These are phyloP conservation scores for Aspergillus sp. DNA, from an alignment of 2,329 filamentous ascomycete species.

Conservation along the genomic window DNA sequence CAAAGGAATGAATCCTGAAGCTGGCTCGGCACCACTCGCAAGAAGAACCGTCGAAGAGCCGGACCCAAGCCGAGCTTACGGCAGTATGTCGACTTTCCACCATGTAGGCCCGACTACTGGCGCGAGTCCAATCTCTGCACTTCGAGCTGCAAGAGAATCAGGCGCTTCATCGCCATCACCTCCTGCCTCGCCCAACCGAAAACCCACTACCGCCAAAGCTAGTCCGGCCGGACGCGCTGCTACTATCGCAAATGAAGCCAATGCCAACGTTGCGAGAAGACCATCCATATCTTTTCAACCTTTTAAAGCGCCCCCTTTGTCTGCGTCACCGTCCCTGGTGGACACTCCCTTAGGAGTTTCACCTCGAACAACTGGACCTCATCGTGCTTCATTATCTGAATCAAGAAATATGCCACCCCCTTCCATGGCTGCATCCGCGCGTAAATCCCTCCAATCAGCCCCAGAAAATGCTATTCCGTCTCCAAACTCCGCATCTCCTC, in stretches of 20 bases:
- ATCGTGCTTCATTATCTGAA: constrained; percentile 42
- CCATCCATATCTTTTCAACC: constrained; percentile 89
- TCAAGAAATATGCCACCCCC: constrained; percentile 41
- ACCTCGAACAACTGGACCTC: constrained; percentile 48
- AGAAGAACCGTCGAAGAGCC: constrained; percentile 50
- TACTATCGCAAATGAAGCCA: constrained; percentile 47
- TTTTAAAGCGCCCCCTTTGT: constrained; percentile 95
- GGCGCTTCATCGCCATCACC: constrained; percentile 52
- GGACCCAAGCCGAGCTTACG: constrained; percentile 78
- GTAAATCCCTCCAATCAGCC: constrained; percentile 52
- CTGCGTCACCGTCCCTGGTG: constrained; percentile 71
- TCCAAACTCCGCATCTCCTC: constrained; percentile 73
- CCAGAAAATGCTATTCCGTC: constrained; percentile 63
- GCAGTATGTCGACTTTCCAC: constrained; percentile 85
- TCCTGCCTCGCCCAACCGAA: constrained; percentile 52
- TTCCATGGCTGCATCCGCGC: constrained; percentile 36
- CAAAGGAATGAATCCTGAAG: constrained; percentile 48
- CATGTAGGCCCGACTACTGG: constrained; percentile 71
- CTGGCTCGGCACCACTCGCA: constrained; percentile 72
- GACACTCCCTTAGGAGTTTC: constrained; percentile 52
- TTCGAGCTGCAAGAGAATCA: constrained; percentile 66
- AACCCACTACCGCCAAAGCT: constrained; percentile 40
- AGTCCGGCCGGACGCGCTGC: constrained; percentile 33
- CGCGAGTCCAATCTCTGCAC: constrained; percentile 81
- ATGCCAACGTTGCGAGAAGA: constrained; percentile 59